phyloP scores from a whole-genome alignment of 345 rosid species.

The Populus tremula region DNA sequence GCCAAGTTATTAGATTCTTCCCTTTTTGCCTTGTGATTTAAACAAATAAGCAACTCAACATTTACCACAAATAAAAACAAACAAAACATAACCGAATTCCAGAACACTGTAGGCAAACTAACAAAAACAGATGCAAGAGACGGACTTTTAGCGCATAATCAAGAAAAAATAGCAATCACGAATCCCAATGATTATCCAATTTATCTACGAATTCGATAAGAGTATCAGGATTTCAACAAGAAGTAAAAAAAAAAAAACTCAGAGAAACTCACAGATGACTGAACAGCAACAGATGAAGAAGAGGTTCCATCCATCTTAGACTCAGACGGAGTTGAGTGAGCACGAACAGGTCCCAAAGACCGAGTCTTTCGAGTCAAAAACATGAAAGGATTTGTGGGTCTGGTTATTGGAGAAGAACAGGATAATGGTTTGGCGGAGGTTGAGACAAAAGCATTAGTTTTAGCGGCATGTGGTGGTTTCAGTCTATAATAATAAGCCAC shows the following conservation, averaged over 20 bases:
- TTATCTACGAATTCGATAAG: neutral
- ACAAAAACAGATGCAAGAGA: neutral
- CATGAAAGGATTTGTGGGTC: slow-evolving; percentile 9
- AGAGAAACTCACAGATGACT: slow-evolving; percentile 57
- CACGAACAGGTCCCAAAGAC: slow-evolving; percentile 30
- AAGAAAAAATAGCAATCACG: neutral
- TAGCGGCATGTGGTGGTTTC: slow-evolving; percentile 42
- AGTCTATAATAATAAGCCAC: slow-evolving; percentile 53
- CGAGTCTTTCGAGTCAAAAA: slow-evolving; percentile 24
- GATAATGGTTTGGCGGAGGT: slow-evolving; percentile 35
- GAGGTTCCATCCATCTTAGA: slow-evolving; percentile 47
- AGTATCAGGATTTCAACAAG: neutral
- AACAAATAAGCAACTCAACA: neutral
- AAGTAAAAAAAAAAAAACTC: neutral
- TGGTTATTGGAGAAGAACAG: slow-evolving; percentile 18
- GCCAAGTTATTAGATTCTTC: neutral
- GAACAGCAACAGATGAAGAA: slow-evolving; percentile 41
- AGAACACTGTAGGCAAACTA: too few species aligned
- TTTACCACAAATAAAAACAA: neutral
- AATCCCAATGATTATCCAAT: neutral
- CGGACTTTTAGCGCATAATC: neutral
- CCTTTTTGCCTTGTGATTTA: neutral
- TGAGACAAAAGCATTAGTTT: slow-evolving; percentile 27
- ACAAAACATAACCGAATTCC: neutral
- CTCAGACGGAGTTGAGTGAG: slow-evolving; percentile 44